Evolutionary conservation across 805 yeast species (phyloP).

Genomic region (Yamadazyma endophytica): DNA sequence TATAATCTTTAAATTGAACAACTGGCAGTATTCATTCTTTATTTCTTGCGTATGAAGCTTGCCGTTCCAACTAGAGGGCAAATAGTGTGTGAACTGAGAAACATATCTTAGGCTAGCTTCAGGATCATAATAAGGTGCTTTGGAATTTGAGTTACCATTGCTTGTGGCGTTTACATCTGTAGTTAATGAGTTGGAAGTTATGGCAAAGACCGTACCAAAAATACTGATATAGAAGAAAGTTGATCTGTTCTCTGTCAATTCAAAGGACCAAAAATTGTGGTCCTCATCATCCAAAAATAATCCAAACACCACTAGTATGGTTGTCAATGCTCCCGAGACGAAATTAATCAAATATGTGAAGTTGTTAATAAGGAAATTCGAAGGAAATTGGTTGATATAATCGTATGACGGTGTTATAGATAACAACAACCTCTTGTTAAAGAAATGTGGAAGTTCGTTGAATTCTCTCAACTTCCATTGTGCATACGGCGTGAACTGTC

Average conservation of each 20-base stretch:
- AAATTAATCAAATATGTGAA: slow-evolving; percentile 45
- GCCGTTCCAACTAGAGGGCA: slow-evolving; percentile 86
- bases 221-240: slow-evolving; percentile 84
- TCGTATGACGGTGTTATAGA: slow-evolving; percentile 77
- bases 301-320: slow-evolving; percentile 65
- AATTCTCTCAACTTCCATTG: slow-evolving; percentile 94
- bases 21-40: slow-evolving; percentile 72
- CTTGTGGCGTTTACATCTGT: too few species aligned
- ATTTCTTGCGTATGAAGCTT: slow-evolving; percentile 80
- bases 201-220: slow-evolving; percentile 84
- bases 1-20: slow-evolving; percentile 70
- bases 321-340: slow-evolving; percentile 83
- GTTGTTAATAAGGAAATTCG: slow-evolving; percentile 48
- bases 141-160: slow-evolving; percentile 10
- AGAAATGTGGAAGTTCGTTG: slow-evolving; percentile 88
- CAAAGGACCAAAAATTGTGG: slow-evolving; percentile 78
- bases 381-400: slow-evolving; percentile 89
- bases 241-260: slow-evolving; percentile 74
- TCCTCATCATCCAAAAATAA: slow-evolving; percentile 79
- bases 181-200: slow-evolving; percentile 53
- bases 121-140: slow-evolving; percentile 74
- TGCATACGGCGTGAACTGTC: slow-evolving; percentile 92
- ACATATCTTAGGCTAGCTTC: slow-evolving; percentile 80
- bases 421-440: slow-evolving; percentile 70
- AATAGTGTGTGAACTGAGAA: slow-evolving; percentile 83